phyloP scores from a whole-genome alignment of 306 rosid genomes.

The Luffa aegyptiaca region DNA sequence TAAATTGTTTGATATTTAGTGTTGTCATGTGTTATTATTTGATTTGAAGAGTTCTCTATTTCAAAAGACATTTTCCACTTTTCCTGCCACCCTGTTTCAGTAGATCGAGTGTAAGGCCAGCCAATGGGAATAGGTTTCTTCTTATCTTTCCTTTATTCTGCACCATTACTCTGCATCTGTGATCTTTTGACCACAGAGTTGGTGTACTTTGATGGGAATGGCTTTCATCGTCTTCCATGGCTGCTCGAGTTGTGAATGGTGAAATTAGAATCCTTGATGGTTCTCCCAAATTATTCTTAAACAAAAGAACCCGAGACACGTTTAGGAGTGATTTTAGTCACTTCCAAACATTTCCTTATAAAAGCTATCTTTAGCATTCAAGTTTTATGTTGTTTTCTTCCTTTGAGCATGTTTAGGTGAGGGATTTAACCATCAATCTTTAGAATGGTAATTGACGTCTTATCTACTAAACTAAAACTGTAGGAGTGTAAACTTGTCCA shows the following conservation, averaged over 20 bases:
- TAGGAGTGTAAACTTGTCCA: too few relatives aligned
- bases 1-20: conserved; percentile 1
- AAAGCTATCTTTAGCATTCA: too few relatives aligned
- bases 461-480: too few relatives aligned
- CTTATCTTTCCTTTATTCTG: neutral
- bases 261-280: neutral
- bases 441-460: too few relatives aligned
- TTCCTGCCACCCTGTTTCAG: neutral
- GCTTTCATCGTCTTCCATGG: neutral
- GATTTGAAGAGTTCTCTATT: neutral
- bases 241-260: neutral
- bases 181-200: neutral
- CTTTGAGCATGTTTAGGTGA: too few relatives aligned
- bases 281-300: too few relatives aligned
- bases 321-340: too few relatives aligned
- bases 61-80: neutral
- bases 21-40: neutral
- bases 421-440: too few relatives aligned
- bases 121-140: neutral
- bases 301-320: too few relatives aligned
- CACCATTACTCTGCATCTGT: neutral
- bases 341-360: too few relatives aligned
- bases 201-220: neutral
- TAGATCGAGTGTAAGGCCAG: neutral
- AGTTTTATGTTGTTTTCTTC: too few relatives aligned